Base-by-base conservation (phyloP, 2,329 filamentous ascomycete species). In the Clarireedia homoeocarpa region DNA sequence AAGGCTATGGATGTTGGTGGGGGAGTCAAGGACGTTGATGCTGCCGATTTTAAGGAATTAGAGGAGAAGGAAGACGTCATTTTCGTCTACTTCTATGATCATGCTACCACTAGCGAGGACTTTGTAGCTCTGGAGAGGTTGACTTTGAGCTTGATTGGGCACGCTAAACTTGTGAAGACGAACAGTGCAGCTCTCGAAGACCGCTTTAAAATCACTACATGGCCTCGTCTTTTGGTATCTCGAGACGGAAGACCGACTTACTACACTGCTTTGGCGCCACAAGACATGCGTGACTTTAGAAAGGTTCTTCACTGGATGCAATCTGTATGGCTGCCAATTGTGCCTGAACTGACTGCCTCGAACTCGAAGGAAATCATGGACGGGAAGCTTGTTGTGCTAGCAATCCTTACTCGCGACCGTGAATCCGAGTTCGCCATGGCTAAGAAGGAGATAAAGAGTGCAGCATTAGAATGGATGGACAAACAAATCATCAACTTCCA, bases 381-480 rank as follows among this genome's bases (percentile, higher is more conserved):
- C 65, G 86, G 89, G 67, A 95, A 91, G 74, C 83, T 94, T 57
- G 92, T 97, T n/a, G 92, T 97, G 1, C 81, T 99, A 15, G 94
- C 88, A 17, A 86, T 99, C 36, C 76, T 99, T 42, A 90, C 86
- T 68, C 83, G 91, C 51, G 84, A 89, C 38, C 84, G 91, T 58
- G 77, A 85, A 39, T 88, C 92, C 56, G 84, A 90, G 38, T 96
- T 96, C 70, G 75, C 83, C 51, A 78, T 80, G 56, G 88, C 89
- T 26, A 88, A 89, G 70, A 84, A 87, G 36, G 95, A 99, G 73
- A 84, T 99, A 74, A 97, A 97, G 80, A 92, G 87, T 63, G 94
- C 94, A 1, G 94, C 94, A 7, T 81, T 91, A 59, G 94, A 97
- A 71, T 99, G 94, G 91, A 96, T 97, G 82, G 92, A 97, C 71